phyloP scores from a whole-genome alignment of 2,329 filamentous ascomycete species.

The Cladosporium phlei region DNA sequence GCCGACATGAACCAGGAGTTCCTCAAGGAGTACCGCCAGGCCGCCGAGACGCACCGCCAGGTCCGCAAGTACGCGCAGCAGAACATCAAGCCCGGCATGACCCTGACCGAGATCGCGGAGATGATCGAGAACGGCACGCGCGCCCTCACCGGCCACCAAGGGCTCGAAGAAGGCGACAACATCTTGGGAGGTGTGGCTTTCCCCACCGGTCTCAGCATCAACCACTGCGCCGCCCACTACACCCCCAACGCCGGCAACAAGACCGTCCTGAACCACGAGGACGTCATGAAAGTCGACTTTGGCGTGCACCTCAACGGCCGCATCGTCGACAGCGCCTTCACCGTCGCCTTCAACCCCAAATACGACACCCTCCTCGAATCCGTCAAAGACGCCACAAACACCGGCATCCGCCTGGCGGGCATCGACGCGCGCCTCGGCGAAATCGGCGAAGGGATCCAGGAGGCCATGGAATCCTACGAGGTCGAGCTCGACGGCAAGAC shows the following conservation, averaged over 20 bases:
- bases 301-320: constrained; percentile 75
- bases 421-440: constrained; percentile 52
- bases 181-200: constrained; percentile 52
- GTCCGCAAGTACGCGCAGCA: constrained; percentile 49
- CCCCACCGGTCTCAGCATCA: constrained; percentile 51
- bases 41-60: constrained; percentile 54
- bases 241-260: constrained; percentile 57
- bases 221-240: constrained; percentile 53
- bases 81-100: constrained; percentile 48
- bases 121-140: constrained; percentile 53
- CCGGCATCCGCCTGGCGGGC: constrained; percentile 49
- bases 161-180: constrained; percentile 48
- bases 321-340: constrained; percentile 79
- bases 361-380: constrained; percentile 71
- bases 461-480: constrained; percentile 60
- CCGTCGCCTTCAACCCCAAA: constrained; percentile 67
- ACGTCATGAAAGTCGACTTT: constrained; percentile 80
- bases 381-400: constrained; percentile 70
- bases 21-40: constrained; percentile 52
- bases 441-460: constrained; percentile 55
- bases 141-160: constrained; percentile 47
- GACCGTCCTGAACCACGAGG: constrained; percentile 66
- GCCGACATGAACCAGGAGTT: constrained; percentile 47
- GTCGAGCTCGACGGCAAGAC: constrained; percentile 51
- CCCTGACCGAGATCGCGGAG: constrained; percentile 47